phyloP scores from a whole-genome alignment of 1,284 basidiomycete species.

The Hypsizygus ulmarius region DNA sequence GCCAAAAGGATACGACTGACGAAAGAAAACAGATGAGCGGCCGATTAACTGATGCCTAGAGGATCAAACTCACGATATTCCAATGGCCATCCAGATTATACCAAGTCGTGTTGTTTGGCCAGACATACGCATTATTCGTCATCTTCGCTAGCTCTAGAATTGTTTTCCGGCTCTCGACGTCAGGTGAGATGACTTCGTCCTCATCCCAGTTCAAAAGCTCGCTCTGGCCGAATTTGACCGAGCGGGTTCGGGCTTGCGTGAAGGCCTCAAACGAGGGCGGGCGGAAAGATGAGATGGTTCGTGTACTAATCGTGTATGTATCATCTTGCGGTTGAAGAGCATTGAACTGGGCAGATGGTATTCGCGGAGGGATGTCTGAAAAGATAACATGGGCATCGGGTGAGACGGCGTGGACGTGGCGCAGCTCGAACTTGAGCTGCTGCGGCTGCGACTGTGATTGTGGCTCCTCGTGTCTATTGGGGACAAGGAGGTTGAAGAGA shows the following conservation, averaged over 20 bases:
- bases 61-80: conserved; percentile 38
- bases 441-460: neutral
- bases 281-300: conserved; percentile 38
- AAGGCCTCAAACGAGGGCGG: conserved; percentile 54
- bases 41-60: neutral
- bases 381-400: conserved; percentile 56
- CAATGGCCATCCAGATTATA: conserved; percentile 70
- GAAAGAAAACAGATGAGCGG: neutral
- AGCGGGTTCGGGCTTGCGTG: conserved; percentile 47
- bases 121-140: conserved; percentile 87
- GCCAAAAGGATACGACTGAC: conserved; percentile 83
- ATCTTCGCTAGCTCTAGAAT: conserved; percentile 89
- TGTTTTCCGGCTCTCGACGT: conserved; percentile 76
- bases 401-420: conserved; percentile 65
- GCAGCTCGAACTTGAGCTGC: conserved; percentile 53
- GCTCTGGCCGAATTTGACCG: conserved; percentile 47
- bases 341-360: conserved; percentile 9
- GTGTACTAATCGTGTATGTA: conserved; percentile 40
- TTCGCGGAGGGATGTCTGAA: conserved; percentile 43
- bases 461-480: conserved; percentile 12
- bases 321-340: conserved; percentile 3
- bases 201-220: conserved; percentile 57
- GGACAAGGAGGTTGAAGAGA: conserved; percentile 33
- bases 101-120: conserved; percentile 65
- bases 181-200: conserved; percentile 59